Evolutionary conservation across 1,284 basidiomycete species (phyloP).

Genomic region (Amylostereum areolatum): DNA sequence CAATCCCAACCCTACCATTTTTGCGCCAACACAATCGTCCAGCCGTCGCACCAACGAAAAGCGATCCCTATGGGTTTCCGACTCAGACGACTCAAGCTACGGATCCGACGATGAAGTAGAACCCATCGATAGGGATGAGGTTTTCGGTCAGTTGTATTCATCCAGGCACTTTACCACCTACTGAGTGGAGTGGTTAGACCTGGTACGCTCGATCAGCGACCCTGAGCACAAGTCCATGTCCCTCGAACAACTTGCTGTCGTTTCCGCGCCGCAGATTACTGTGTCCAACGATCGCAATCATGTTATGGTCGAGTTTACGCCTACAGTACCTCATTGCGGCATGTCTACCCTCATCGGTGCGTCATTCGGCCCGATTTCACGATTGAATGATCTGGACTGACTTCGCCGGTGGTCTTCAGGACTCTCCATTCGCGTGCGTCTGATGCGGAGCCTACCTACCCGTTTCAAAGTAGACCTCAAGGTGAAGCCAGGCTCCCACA

Average conservation of each 20-base stretch:
- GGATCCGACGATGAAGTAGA: slow-evolving; percentile 27
- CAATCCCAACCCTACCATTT: slow-evolving; percentile 32
- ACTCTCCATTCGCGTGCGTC: slow-evolving; percentile 86
- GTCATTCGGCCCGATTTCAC: not conserved
- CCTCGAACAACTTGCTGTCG: slow-evolving; percentile 95
- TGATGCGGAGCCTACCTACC: slow-evolving; percentile 85
- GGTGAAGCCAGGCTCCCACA: slow-evolving; percentile 92
- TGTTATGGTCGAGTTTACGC: slow-evolving; percentile 87
- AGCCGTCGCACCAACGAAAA: slow-evolving; percentile 14
- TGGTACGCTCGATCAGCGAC: slow-evolving; percentile 90
- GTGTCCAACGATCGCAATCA: slow-evolving; percentile 56
- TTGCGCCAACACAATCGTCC: slow-evolving; percentile 22
- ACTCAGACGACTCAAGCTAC: slow-evolving; percentile 20
- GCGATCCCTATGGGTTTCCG: slow-evolving; percentile 26
- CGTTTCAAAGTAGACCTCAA: slow-evolving; percentile 95
- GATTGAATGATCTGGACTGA: not conserved
- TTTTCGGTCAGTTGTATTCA: slow-evolving; percentile 36
- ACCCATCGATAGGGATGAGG: slow-evolving; percentile 46
- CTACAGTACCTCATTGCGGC: slow-evolving; percentile 96
- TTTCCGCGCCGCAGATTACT: slow-evolving; percentile 83
- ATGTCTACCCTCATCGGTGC: slow-evolving; percentile 91
- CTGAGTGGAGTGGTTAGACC: slow-evolving; percentile 43
- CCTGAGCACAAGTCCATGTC: slow-evolving; percentile 94
- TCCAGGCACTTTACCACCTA: too few species aligned
- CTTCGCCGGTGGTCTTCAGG: slow-evolving; percentile 40